Evolutionary conservation across 2,329 filamentous ascomycete species (phyloP).

Genomic region (Fusarium sp.): DNA sequence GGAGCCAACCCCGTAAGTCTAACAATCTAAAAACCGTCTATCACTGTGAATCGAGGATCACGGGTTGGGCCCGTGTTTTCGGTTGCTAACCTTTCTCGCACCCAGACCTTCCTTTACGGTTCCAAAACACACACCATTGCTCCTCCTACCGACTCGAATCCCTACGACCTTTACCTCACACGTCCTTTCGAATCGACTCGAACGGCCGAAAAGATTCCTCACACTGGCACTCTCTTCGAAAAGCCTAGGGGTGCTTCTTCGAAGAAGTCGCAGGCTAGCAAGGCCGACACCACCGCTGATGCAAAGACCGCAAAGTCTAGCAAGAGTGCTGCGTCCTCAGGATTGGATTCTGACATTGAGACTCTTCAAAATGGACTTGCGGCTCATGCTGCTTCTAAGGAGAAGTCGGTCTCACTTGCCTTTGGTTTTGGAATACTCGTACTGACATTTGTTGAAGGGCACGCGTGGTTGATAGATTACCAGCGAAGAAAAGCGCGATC

Average conservation of each 20-base stretch:
- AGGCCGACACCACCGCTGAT: conserved; percentile 48
- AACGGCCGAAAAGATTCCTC: conserved; percentile 60
- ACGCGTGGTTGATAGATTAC: conserved; percentile 51
- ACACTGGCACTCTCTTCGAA: conserved; percentile 63
- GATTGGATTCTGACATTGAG: conserved; percentile 62
- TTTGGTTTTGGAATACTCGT: conserved; percentile 18
- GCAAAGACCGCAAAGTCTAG: conserved; percentile 47
- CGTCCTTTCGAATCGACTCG: conserved; percentile 60
- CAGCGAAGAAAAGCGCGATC: conserved; percentile 48
- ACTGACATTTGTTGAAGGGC: conserved; percentile 49
- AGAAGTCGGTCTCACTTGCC: conserved; percentile 49
- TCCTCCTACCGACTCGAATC: conserved; percentile 57
- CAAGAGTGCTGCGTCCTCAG: conserved; percentile 54
- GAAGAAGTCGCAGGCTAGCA: conserved; percentile 43
- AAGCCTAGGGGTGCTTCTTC: conserved; percentile 49
- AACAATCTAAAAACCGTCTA: neutral
- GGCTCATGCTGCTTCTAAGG: conserved; percentile 51
- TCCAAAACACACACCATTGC: conserved; percentile 61
- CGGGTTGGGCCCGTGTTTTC: neutral
- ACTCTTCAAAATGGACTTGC: conserved; percentile 58
- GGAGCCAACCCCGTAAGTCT: conserved; percentile 69
- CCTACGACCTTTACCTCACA: conserved; percentile 68
- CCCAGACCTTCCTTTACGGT: conserved; percentile 66
- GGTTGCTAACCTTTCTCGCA: conserved; percentile 28
- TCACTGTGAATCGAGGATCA: neutral